Conservation (phyloP, 331 rosid species). For the Saraca asoca region DNA sequence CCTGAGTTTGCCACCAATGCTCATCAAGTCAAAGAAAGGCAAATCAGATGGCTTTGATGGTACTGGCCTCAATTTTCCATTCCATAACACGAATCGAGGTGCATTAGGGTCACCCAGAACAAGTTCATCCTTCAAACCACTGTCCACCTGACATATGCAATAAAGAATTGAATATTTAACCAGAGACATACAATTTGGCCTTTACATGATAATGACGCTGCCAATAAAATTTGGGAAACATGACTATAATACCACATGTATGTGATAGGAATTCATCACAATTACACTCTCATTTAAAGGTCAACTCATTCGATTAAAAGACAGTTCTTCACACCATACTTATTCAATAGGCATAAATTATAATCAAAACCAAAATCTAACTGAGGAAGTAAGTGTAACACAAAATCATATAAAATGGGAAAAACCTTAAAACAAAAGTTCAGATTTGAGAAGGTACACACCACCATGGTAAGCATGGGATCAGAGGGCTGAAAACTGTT, state of each 20-base stretch:
- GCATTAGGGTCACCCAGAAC: conserved; percentile 93
- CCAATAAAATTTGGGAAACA: neutral
- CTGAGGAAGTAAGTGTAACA: neutral
- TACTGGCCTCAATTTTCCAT: conserved; percentile 80
- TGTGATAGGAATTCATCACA: neutral
- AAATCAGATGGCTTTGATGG: conserved; percentile 77
- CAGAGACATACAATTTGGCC: conserved; percentile 4
- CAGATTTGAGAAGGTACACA: conserved; percentile 25
- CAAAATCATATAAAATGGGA: neutral
- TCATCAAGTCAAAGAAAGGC: conserved; percentile 93
- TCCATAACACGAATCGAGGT: conserved; percentile 90
- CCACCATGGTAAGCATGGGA: conserved; percentile 92
- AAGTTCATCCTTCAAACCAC: conserved; percentile 88
- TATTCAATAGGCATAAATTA: neutral
- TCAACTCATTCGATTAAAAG: neutral
- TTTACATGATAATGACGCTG: neutral
- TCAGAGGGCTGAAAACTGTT: conserved; percentile 97
- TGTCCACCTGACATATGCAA: conserved; percentile 66
- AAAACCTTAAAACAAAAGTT: neutral
- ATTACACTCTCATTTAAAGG: neutral
- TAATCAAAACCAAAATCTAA: conserved; percentile 4
- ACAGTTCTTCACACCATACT: neutral
- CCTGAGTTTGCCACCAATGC: conserved; percentile 88
- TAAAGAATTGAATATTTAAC: conserved; percentile 24
- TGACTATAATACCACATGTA: neutral